Conservation (phyloP, 768 basidiomycete genomes). For the Pleurotus tuber-regium region DNA sequence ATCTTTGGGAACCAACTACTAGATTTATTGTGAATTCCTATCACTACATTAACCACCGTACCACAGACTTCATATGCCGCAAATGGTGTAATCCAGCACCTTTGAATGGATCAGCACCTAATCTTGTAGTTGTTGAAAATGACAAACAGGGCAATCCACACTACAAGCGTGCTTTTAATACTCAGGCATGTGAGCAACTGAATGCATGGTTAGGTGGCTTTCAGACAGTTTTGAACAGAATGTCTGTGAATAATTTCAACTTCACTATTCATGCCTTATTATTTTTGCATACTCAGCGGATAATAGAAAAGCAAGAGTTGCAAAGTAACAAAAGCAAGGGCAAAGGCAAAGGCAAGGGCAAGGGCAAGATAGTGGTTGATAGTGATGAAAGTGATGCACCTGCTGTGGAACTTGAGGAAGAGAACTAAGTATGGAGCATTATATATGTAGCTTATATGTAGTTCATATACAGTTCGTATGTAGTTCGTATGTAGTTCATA, state of each 20-base stretch:
- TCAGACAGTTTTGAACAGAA: slow-evolving; percentile 26
- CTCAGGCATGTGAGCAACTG: slow-evolving; percentile 29
- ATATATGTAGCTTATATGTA: background rate
- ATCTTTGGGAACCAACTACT: slow-evolving; percentile 15
- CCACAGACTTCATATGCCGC: slow-evolving; percentile 24
- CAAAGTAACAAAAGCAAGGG: background rate
- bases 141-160: slow-evolving; percentile 20
- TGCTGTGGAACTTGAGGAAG: no score
- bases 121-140: slow-evolving; percentile 21
- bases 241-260: slow-evolving; percentile 22
- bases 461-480: no score
- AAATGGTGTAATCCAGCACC: slow-evolving; percentile 30
- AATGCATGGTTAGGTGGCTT: slow-evolving; percentile 31
- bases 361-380: no score
- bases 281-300: slow-evolving; percentile 3
- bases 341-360: no score
- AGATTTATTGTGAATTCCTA: slow-evolving; percentile 23
- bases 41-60: slow-evolving; percentile 23
- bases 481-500: no score
- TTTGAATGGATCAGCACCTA: slow-evolving; percentile 25
- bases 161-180: slow-evolving; percentile 25
- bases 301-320: background rate
- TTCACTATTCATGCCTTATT: slow-evolving; percentile 3
- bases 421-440: background rate
- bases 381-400: background rate